Percentiles rank a stretch among this genome's conserved stretches.
These are phyloP conservation scores for Tripterygium wilfordii DNA, from an alignment of 177 flowering plant species.

Conservation along the genomic window DNA sequence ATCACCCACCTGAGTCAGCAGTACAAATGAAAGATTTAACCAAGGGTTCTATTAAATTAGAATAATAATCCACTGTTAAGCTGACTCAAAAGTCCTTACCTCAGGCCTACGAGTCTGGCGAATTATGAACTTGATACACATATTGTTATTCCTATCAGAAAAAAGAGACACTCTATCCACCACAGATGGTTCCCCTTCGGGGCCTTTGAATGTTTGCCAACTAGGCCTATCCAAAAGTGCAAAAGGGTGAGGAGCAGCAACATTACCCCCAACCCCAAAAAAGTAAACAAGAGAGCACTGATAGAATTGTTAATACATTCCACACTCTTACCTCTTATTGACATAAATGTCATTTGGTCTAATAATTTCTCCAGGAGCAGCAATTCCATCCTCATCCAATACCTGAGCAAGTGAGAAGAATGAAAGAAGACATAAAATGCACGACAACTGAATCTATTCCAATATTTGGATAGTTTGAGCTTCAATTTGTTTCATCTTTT, in stretches of 20 bases:
- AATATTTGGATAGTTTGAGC: too few relatives aligned
- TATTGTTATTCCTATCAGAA: conserved; percentile 42
- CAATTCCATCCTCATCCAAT: conserved; percentile 89
- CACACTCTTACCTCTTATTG: conserved; percentile 61
- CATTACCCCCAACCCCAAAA: conserved; percentile 1
- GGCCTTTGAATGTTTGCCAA: conserved; percentile 46
- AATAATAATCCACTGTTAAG: background rate
- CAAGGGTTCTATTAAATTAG: background rate
- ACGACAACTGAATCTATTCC: too few relatives aligned
- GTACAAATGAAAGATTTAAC: background rate
- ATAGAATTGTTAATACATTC: too few relatives aligned
- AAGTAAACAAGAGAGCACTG: conserved; percentile 6
- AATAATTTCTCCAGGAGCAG: conserved; percentile 87
- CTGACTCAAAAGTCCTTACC: conserved; percentile 26
- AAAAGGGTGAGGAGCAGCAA: background rate
- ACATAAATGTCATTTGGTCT: conserved; percentile 56
- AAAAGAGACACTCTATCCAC: conserved; percentile 78
- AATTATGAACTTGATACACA: conserved; percentile 58
- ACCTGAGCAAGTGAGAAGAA: conserved; percentile 31
- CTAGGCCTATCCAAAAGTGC: conserved; percentile 21
- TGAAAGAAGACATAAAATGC: background rate
- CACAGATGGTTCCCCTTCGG: conserved; percentile 70
- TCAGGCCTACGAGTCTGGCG: conserved; percentile 95
- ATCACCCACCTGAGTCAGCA: conserved; percentile 64
- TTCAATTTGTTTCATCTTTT: too few relatives aligned